Conservation (phyloP, 192 early-diverging fungal species). For the Geosiphon pyriformis region DNA sequence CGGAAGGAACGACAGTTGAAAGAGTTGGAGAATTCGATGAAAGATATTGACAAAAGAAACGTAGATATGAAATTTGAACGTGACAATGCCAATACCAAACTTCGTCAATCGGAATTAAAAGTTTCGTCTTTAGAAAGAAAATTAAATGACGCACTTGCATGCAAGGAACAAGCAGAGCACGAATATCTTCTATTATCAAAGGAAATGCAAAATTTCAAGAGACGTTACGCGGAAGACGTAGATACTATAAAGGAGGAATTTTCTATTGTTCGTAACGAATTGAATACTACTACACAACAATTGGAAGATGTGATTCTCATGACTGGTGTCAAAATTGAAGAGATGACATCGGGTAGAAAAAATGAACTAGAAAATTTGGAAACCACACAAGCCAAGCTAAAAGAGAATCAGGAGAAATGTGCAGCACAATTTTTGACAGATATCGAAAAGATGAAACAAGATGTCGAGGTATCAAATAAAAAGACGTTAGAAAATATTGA, state of each 20-base stretch:
- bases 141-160: conserved; percentile 14
- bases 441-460: conserved; percentile 15
- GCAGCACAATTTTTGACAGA: conserved; percentile 19
- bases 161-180: conserved; percentile 19
- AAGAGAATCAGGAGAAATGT: conserved; percentile 25
- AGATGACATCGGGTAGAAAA: conserved; percentile 17
- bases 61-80: conserved; percentile 25
- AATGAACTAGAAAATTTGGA: conserved; percentile 10
- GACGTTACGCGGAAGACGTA: conserved; percentile 17
- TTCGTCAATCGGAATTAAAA: conserved; percentile 23
- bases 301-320: conserved; percentile 23
- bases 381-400: conserved; percentile 5
- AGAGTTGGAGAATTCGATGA: conserved; percentile 12
- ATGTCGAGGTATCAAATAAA: conserved; percentile 3
- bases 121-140: conserved; percentile 21
- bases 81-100: conserved; percentile 20
- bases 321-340: conserved; percentile 19
- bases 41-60: conserved; percentile 17
- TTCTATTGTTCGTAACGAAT: conserved; percentile 8
- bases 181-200: conserved; percentile 25
- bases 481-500: conserved; percentile 8
- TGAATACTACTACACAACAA: conserved; percentile 11
- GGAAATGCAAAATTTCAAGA: conserved; percentile 20
- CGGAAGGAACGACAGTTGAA: conserved; percentile 21
- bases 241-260: conserved; percentile 22